Base-by-base conservation (phyloP, 2,329 filamentous ascomycete species). In the Arachnomyces sp. region DNA sequence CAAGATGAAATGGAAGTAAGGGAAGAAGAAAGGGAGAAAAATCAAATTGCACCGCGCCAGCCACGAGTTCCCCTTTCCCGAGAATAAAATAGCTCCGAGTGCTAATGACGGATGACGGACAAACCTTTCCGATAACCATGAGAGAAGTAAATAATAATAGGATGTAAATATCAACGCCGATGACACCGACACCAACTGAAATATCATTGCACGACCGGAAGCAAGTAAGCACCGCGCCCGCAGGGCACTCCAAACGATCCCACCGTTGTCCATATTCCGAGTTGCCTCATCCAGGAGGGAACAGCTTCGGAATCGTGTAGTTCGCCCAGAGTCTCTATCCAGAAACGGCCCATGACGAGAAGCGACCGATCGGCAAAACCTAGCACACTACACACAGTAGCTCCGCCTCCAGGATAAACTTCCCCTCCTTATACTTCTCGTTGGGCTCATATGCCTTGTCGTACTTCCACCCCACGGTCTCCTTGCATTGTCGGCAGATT, bases 371-470 rank as follows among this genome's bases (percentile, higher is more conserved):
- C 25, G 28, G 18, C 32, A 13, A 13, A 29, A 31, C 43, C 50
- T 61, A 80, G 54, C 70, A 76, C 45, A 95, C 88, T 51, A 79
- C 81, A 64, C 84, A 90, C 30, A 96, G 72, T 48, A 95, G 67
- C 68, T 94, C 89, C 25, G 84, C 85, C 70, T 96, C 90, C 42
- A 98, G 73, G 44, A 98, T 98, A 61, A 84, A 96, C 68, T 96
- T 98, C 41, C 88, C 89, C 72, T 98, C 92, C 71, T 98, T 98
- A 68, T 98, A 98, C 68, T 94, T 94, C 74, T 98, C 90, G 49
- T 75, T 81, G 28, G 71, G 65, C 69, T 98, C 92, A 61, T 84
- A 96, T 1, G 92, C 92, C 69, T 93, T 94, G 66, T 98, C 92
- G 62, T 98, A 98, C 64, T 94, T 96, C 92, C 92, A 98, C 28